Evolutionary conservation across 1,139 yeast genomes (phyloP).

Genomic region (Suhomyces wounanorum): DNA sequence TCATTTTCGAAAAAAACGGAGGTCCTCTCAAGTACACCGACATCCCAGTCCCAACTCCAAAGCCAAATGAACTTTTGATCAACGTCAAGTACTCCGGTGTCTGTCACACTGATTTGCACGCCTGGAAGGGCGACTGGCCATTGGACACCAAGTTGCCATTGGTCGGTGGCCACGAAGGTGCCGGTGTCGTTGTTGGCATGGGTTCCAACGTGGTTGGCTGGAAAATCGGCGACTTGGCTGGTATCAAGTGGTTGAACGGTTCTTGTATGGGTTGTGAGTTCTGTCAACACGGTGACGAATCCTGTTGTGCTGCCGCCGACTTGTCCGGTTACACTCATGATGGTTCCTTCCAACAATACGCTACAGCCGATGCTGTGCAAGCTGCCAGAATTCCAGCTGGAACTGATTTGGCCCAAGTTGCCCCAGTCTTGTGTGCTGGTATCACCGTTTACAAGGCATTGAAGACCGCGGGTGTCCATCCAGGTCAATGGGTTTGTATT

Average conservation of each 20-base stretch:
- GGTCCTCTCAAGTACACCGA: slow-evolving; percentile 65
- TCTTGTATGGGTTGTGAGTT: slow-evolving; percentile 74
- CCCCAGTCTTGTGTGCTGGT: slow-evolving; percentile 69
- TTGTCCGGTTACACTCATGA: slow-evolving; percentile 80
- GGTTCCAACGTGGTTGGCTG: slow-evolving; percentile 70
- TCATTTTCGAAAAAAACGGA: slow-evolving; percentile 66
- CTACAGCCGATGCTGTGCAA: slow-evolving; percentile 57
- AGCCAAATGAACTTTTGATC: slow-evolving; percentile 59
- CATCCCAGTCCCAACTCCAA: slow-evolving; percentile 64
- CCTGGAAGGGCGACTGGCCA: slow-evolving; percentile 78
- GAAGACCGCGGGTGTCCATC: slow-evolving; percentile 62
- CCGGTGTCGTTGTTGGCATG: slow-evolving; percentile 75
- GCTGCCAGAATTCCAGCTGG: slow-evolving; percentile 40
- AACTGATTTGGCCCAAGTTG: slow-evolving; percentile 36
- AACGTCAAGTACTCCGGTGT: slow-evolving; percentile 68
- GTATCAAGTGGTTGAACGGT: slow-evolving; percentile 72
- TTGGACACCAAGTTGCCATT: slow-evolving; percentile 63
- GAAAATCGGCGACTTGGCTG: slow-evolving; percentile 76
- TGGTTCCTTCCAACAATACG: slow-evolving; percentile 84
- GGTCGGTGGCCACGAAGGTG: slow-evolving; percentile 88
- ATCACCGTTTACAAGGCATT: slow-evolving; percentile 83
- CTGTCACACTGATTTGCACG: slow-evolving; percentile 70
- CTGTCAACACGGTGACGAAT: slow-evolving; percentile 68
- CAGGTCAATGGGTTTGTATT: slow-evolving; percentile 81
- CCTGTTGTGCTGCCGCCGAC: slow-evolving; percentile 68